Evolutionary conservation across 306 rosid species (phyloP), one percentile per base, ranked within the genome.

Genomic region (Dalbergia cultrata): DNA sequence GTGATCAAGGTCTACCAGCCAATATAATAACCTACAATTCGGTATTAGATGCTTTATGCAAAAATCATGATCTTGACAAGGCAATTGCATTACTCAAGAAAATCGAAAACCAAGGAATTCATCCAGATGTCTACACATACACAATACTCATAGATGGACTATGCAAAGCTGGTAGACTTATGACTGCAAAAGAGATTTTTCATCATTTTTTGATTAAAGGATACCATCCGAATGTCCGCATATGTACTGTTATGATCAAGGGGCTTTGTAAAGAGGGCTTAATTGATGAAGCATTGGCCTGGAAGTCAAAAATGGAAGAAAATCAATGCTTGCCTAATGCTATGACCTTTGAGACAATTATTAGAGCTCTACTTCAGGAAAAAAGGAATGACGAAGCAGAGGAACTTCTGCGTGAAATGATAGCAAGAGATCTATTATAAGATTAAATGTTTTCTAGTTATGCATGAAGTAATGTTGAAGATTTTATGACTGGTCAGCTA

Each of bases 391-490:
- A 67, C 7, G 64, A 26, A 41, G 64, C 56, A 44, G 19, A 70
- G 61, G 19, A 75, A 31, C 71, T 75, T 62, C 76, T 44, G 17
- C 82, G 35, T 31, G 75, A 80, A 53, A 64, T 84, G 75, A 54
- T 56, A 26, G 31, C 31, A 26, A 26, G 31, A 26, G 31, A 26
- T 26, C 31, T 26, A 26, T 26, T 26, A 26, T 26, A 26, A 26
- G 31, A 3, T 26, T 26, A 26, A 26, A 26, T 26, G 31, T 3
- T 26, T 26, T 26, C 31, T 26, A 26, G 31, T 26, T 26, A 26
- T 26, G 31, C 2, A 26, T 26, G 31, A 26, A 26, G 31, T 26
- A 26, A 26, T 26, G 31, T 26, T 26, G 31, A 26, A 26, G 31
- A 26, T 26, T 26, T 26, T 26, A 1, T 26, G 31, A 26, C 31